A percentile compares a stretch with the other conserved stretches of the same genome.
phyloP scores from a whole-genome alignment of 345 rosid species.

The Hirschfeldia incana region DNA sequence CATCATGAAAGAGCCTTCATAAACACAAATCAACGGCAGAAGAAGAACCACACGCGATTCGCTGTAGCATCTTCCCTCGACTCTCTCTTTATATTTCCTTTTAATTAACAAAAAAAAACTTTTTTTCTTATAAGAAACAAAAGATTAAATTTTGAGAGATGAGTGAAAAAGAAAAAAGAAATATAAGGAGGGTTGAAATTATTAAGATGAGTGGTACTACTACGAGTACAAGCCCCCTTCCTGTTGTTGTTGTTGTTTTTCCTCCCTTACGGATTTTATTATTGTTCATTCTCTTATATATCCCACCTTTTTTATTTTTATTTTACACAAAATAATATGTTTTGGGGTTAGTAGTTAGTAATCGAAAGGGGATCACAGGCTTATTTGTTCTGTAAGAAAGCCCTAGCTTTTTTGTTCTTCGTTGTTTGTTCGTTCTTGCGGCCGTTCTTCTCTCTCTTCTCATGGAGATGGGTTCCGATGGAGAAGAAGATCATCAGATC shows the following conservation, averaged over 20 bases:
- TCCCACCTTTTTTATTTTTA: slow-evolving; percentile 24
- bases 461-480: slow-evolving; percentile 70
- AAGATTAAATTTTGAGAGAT: slow-evolving; percentile 27
- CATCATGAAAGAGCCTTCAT: slow-evolving; percentile 26
- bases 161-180: neutral
- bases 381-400: slow-evolving; percentile 29
- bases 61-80: slow-evolving; percentile 33
- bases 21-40: slow-evolving; percentile 43
- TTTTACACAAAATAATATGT: slow-evolving; percentile 8
- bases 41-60: slow-evolving; percentile 39
- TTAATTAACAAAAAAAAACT: neutral
- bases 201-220: slow-evolving; percentile 39
- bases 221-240: neutral
- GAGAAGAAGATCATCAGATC: slow-evolving; percentile 42
- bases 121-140: slow-evolving; percentile 25
- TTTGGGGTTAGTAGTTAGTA: neutral
- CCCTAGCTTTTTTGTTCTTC: slow-evolving; percentile 36
- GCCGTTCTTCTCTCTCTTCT: neutral
- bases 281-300: slow-evolving; percentile 38
- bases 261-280: slow-evolving; percentile 37
- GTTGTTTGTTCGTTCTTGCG: neutral
- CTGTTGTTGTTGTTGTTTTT: slow-evolving; percentile 21
- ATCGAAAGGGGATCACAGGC: slow-evolving; percentile 35
- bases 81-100: neutral
- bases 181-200: slow-evolving; percentile 35